phyloP scores from a whole-genome alignment of 768 basidiomycete species.

The Chlorophyllum brunneum region DNA sequence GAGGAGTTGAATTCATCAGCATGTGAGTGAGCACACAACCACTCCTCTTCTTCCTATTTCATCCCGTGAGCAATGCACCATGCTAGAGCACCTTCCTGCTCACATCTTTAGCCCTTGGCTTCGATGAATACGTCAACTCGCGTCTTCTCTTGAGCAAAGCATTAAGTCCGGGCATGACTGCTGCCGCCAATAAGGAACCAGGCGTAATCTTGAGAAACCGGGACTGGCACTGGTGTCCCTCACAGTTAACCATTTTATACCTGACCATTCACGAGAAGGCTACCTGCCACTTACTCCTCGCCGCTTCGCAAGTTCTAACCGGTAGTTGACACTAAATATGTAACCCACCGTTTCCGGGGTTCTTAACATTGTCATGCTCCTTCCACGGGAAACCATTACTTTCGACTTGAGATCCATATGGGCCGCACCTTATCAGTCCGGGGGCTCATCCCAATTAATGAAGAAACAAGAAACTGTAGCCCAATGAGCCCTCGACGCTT shows the following conservation, averaged over 20 bases:
- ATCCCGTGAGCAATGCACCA: not conserved
- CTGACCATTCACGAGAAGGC: not conserved
- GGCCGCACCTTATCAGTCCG: too few relatives aligned
- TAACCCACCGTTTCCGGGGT: slow-evolving; percentile 5
- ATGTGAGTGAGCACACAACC: not conserved
- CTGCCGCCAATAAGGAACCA: too few relatives aligned
- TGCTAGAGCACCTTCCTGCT: not conserved
- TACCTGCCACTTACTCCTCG: slow-evolving; percentile 9
- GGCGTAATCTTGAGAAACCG: too few relatives aligned
- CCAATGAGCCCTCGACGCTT: not conserved
- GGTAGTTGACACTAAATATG: not conserved
- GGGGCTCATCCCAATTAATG: too few relatives aligned
- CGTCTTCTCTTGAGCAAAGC: not conserved
- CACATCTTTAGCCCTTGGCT: not conserved
- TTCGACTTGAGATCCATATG: too few relatives aligned
- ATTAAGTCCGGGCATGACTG: slow-evolving; percentile 1
- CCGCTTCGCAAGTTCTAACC: slow-evolving; percentile 5
- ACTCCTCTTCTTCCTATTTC: slow-evolving; percentile 6
- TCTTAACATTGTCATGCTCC: not conserved
- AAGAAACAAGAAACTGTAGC: too few relatives aligned
- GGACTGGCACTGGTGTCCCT: not conserved
- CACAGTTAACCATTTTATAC: not conserved
- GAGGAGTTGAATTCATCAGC: not conserved
- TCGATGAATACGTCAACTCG: not conserved
- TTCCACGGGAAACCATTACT: too few relatives aligned